Base-by-base conservation (phyloP, 345 rosid genomes). In the Euphorbia pulcherrima region DNA sequence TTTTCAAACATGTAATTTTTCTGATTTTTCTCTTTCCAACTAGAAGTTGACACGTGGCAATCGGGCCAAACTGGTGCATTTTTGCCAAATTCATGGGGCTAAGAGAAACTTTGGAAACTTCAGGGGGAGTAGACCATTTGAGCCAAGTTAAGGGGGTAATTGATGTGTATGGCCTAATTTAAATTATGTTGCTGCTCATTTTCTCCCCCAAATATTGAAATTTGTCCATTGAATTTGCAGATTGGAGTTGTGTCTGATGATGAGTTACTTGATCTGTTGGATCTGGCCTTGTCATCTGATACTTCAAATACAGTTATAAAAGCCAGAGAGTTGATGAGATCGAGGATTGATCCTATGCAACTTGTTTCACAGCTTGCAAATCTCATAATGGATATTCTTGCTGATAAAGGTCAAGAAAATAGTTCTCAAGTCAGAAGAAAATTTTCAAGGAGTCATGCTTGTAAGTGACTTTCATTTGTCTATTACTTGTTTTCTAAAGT, bases 311-410 rank as follows among this genome's bases (percentile, higher is more conserved):
- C 99, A 1, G 97, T 94, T 60, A 89, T 84, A 79, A 81, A 83
- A 67, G 99, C 99, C 21, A 83, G 97, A 74, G 99, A 91, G 79
- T 82, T 94, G 59, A 90, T 94, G 99, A 83, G 86, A 57, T 94
- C 97, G 14, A 89, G 89, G 74, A 85, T 91, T 83, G 99, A 91
- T 81, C 96, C 97, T 23, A 86, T 91, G 90, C 96, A 89, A 78
- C 91, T 94, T 54, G 87, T 79, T 39, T 87, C 99, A 6, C 99
- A 94, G 83, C 78, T 94, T 58, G 97, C 96, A 77, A 91, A 82
- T 82, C 89, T 94, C 62, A 89, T 91, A 60, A 86, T 94, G 97
- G 92, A 94, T 78, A 79, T 88, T 51, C 90, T 94, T 73, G 90
- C 92, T 13, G 92, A 89, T 39, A 84, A 88, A 63, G 69, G 82